Base-by-base conservation (phyloP, 2,329 filamentous ascomycete species). In the Ceratocystis smalleyi region DNA sequence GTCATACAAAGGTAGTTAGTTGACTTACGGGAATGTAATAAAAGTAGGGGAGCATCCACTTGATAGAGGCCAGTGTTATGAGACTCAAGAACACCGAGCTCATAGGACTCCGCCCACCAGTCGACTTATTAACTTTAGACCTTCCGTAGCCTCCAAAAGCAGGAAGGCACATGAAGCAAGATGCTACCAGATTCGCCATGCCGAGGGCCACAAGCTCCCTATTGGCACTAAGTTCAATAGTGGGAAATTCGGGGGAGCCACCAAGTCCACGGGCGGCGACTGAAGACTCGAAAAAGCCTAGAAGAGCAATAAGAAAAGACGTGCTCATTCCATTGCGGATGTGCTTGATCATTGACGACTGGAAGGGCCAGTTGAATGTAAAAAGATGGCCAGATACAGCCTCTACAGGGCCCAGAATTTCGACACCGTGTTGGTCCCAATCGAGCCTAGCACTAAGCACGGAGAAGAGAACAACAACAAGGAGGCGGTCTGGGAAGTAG, bases 221-320 rank as follows among this genome's bases (percentile, higher is more conserved):
- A 72, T 99, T 99, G 1, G 94, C 83, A 71, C 91, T 96, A 51
- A 96, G 79, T 62, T 87, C 83, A 72, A 96, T 89, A 40, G 85
- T 87, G 66, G 88, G 82, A 40, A 96, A 86, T 8, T 83, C 83
- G 68, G 86, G 83, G 61, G 78, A 78, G 51, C 83, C 82, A 5
- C 87, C 88, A 2, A 99, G 77, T 67, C 89, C 92, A 75, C 97
- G 97, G 43, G 94, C 94, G 0, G 94, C 94, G 12, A 99, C 91
- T 0, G 91, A 96, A 2, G 90, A 96, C 74, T 99, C 94, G 70
- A 99, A 99, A 75, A 99, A 99, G n/a, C 94, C 94, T 0, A 99
- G 84, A 27, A 99, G 79, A 0, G 91, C 90, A 68, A 99, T 96
- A 63, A 97, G 79, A 71, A 99, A 96, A 0, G 90, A 88, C 0